Percentiles rank a stretch among this genome's conserved stretches.
These are phyloP conservation scores for Cruciata laevipes DNA, from an alignment of 257 asterid genomes.

Conservation along the genomic window DNA sequence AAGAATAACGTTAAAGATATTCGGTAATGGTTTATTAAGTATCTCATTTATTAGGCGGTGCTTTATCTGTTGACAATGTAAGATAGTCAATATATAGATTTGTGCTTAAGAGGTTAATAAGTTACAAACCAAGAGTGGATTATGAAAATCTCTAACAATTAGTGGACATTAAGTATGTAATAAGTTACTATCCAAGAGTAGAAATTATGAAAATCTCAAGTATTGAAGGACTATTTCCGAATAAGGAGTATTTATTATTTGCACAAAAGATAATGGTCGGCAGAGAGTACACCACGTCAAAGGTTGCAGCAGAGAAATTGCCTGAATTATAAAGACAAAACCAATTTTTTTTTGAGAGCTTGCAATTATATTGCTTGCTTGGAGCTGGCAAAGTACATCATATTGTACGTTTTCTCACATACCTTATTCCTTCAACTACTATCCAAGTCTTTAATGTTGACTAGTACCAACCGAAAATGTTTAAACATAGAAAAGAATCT, in stretches of 20 bases:
- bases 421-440: background rate
- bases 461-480: background rate
- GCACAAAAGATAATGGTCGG: background rate
- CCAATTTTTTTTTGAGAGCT: background rate
- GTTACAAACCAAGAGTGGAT: background rate
- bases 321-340: constrained; percentile 2
- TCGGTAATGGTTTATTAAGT: too few species aligned
- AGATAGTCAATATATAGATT: too few species aligned
- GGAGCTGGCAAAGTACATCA: constrained; percentile 5
- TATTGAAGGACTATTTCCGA: too few species aligned
- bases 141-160: background rate
- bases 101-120: too few species aligned
- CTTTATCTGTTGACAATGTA: too few species aligned
- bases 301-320: constrained; percentile 11
- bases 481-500: background rate
- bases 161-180: background rate
- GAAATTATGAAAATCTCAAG: background rate
- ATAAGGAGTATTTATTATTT: too few species aligned
- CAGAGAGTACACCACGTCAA: constrained; percentile 2
- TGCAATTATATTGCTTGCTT: background rate
- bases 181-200: too few species aligned
- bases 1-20: too few species aligned
- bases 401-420: background rate
- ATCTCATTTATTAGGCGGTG: too few species aligned
- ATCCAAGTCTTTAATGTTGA: background rate